Conservation (phyloP, 345 rosid species). For the Aquilaria malaccensis region DNA sequence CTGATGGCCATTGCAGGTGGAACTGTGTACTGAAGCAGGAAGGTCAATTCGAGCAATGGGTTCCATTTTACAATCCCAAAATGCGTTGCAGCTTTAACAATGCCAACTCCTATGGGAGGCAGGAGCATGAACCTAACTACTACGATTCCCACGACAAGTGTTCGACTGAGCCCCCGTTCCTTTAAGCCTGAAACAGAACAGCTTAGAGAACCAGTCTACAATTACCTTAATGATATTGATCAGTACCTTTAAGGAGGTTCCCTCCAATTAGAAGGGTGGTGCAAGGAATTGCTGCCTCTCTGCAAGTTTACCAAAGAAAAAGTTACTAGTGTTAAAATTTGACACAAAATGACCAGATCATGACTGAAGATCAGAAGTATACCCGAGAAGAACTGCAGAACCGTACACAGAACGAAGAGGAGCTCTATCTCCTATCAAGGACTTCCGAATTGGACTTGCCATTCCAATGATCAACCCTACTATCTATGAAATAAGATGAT, state of each 20-base stretch:
- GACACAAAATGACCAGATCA: background rate
- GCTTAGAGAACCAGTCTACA: too few relatives aligned
- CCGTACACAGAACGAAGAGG: slow-evolving; percentile 22
- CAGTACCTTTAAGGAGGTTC: slow-evolving; percentile 23
- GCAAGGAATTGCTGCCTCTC: slow-evolving; percentile 29
- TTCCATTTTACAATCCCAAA: slow-evolving; percentile 15
- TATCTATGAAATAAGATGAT: slow-evolving; percentile 9
- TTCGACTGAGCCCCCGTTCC: too few relatives aligned
- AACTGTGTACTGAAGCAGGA: slow-evolving; percentile 28
- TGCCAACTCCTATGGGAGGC: slow-evolving; percentile 19
- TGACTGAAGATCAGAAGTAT: background rate
- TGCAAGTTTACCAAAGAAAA: background rate
- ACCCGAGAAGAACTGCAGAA: slow-evolving; percentile 16
- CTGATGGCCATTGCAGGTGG: slow-evolving; percentile 26
- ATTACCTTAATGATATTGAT: too few relatives aligned
- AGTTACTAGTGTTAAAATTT: background rate
- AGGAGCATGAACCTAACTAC: slow-evolving; percentile 11
- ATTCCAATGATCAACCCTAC: slow-evolving; percentile 23
- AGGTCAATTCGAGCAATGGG: slow-evolving; percentile 15
- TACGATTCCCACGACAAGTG: slow-evolving; percentile 17
- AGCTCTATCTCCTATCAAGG: slow-evolving; percentile 20
- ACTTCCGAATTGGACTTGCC: slow-evolving; percentile 10
- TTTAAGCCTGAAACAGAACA: too few relatives aligned
- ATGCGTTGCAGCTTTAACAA: slow-evolving; percentile 19
- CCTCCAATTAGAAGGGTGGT: slow-evolving; percentile 27